phyloP scores from a whole-genome alignment of 2,329 filamentous ascomycete species.

The Arthrobotrys iridis region DNA sequence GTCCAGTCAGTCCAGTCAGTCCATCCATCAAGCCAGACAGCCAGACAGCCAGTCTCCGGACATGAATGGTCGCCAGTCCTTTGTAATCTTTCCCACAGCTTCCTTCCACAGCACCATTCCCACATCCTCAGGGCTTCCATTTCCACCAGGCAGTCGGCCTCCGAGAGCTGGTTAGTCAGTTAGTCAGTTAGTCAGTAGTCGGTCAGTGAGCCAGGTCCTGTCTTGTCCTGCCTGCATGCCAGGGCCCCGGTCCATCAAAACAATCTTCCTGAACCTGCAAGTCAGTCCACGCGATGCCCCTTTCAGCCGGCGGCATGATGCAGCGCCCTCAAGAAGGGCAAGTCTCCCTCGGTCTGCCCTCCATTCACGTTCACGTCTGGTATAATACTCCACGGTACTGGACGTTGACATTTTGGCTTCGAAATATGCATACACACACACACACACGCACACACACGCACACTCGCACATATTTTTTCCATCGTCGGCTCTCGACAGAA shows the following conservation, averaged over 20 bases:
- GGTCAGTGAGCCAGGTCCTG: constrained; percentile 5
- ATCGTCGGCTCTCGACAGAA: neutral
- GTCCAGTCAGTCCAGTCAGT: too few relatives aligned
- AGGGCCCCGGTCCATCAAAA: constrained; percentile 51
- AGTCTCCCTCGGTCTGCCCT: constrained; percentile 2
- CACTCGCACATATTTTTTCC: too few relatives aligned
- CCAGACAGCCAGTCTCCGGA: too few relatives aligned
- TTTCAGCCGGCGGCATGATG: constrained; percentile 24
- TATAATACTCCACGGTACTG: neutral
- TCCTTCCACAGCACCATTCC: constrained; percentile 22
- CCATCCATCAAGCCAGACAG: too few relatives aligned
- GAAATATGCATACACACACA: neutral
- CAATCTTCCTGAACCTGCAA: constrained; percentile 42
- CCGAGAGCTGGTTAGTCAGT: constrained; percentile 19
- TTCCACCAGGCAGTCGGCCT: constrained; percentile 27
- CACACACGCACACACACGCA: neutral
- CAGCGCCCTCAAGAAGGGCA: constrained; percentile 15
- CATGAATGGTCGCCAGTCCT: too few relatives aligned
- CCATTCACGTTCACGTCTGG: constrained; percentile 15
- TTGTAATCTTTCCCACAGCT: neutral
- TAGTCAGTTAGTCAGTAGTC: neutral
- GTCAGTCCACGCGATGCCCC: constrained; percentile 28
- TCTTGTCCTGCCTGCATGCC: too few relatives aligned
- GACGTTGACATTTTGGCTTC: too few relatives aligned
- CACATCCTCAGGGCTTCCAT: constrained; percentile 8